Percentiles rank a stretch among this genome's conserved stretches.
Conservation (phyloP, 2,329 filamentous ascomycete species). For the Colletotrichum trifolii region DNA sequence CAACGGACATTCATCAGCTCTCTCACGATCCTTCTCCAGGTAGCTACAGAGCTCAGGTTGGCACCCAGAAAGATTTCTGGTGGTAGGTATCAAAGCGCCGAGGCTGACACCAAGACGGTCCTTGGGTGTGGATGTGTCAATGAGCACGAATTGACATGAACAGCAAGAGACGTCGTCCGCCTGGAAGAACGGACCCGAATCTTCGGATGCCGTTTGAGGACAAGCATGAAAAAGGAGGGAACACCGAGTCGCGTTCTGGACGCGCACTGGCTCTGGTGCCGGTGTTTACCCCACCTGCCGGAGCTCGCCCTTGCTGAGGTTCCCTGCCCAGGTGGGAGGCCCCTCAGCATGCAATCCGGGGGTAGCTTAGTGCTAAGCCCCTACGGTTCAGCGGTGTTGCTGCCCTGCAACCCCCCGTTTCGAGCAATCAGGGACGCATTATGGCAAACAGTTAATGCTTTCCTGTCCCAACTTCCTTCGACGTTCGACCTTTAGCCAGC, state of each 20-base stretch:
- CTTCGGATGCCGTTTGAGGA: slow-evolving; percentile 9
- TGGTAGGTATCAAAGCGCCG: no score
- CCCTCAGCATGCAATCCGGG: slow-evolving; percentile 4
- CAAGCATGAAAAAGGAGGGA: slow-evolving; percentile 9
- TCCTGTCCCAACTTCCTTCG: no score
- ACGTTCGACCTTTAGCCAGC: no score
- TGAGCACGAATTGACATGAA: neutral
- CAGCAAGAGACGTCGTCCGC: slow-evolving; percentile 4
- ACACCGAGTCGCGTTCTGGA: slow-evolving; percentile 28
- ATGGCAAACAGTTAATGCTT: no score
- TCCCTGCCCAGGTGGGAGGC: no score
- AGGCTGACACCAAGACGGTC: no score
- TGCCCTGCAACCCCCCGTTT: slow-evolving; percentile 1
- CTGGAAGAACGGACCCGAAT: no score
- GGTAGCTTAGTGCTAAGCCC: slow-evolving; percentile 19
- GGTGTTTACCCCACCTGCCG: slow-evolving; percentile 21
- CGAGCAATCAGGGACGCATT: neutral
- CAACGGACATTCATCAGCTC: no score
- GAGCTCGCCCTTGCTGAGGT: neutral
- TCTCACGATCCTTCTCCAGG: no score
- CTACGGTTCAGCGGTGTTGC: slow-evolving; percentile 23
- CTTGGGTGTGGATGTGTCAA: neutral
- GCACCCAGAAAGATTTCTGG: no score
- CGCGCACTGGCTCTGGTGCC: slow-evolving; percentile 2
- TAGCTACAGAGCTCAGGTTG: no score